Percentiles rank a stretch among this genome's conserved stretches.
Conservation (phyloP, 352 stramenopile genomes). For the Elongisporangium anandrum region DNA sequence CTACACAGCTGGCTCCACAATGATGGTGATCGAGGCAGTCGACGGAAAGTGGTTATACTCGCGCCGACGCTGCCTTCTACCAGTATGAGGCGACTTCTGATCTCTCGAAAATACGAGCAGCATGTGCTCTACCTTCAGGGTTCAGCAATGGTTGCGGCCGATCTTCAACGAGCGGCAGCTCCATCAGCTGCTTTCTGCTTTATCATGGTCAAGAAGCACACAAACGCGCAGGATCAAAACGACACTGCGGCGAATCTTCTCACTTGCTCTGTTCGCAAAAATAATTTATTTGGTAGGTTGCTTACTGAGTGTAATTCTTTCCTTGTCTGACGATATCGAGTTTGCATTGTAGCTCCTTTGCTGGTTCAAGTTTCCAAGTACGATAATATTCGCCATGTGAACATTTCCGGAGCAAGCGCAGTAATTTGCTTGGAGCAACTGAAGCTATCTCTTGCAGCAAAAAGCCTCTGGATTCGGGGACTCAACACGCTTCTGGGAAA, state of each 20-base stretch:
- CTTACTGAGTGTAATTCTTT: no score
- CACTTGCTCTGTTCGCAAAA: slow-evolving; percentile 72
- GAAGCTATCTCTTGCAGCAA: slow-evolving; percentile 65
- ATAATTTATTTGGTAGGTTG: slow-evolving; percentile 65
- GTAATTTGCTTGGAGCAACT: slow-evolving; percentile 78
- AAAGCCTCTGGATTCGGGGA: slow-evolving; percentile 66
- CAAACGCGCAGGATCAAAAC: slow-evolving; percentile 42
- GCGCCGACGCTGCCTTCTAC: slow-evolving; percentile 49
- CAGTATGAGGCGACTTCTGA: slow-evolving; percentile 54
- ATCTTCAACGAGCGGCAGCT: slow-evolving; percentile 58
- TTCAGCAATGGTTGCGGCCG: slow-evolving; percentile 63
- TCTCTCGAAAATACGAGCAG: slow-evolving; percentile 72
- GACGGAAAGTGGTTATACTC: slow-evolving; percentile 70
- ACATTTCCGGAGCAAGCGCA: slow-evolving; percentile 63
- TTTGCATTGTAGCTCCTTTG: slow-evolving; percentile 31
- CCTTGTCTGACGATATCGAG: background rate
- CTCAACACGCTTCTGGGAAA: slow-evolving; percentile 77
- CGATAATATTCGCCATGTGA: slow-evolving; percentile 67
- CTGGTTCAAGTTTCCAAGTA: slow-evolving; percentile 78
- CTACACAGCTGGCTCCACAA: slow-evolving; percentile 72
- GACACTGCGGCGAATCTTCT: slow-evolving; percentile 71
- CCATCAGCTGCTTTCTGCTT: slow-evolving; percentile 58
- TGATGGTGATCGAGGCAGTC: slow-evolving; percentile 50
- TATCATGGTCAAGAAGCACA: slow-evolving; percentile 75
- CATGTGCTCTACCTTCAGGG: slow-evolving; percentile 73